Conservation (phyloP, 257 asterid species). For the Capsicum rhomboideum region DNA sequence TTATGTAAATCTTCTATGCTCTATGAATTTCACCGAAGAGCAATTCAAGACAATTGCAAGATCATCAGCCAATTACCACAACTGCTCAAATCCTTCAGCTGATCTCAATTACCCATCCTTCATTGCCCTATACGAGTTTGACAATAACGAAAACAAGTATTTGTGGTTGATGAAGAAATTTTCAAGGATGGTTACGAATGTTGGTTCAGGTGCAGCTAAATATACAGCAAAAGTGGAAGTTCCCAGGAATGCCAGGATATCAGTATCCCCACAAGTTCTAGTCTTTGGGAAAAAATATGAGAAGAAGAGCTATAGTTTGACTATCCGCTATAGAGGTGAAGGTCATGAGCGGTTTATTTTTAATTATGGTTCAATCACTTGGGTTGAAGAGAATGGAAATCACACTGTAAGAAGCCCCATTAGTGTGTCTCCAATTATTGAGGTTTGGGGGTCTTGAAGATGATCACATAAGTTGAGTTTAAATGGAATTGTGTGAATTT, state of each 20-base stretch:
- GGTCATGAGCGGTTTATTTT: no score
- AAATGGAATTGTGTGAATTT: no score
- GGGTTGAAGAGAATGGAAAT: conserved; percentile 31
- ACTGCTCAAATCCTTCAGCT: background rate
- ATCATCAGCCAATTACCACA: background rate
- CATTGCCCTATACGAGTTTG: background rate
- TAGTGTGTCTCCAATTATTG: conserved; percentile 14
- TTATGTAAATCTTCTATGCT: background rate
- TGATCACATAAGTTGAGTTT: no score
- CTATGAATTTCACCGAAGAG: background rate
- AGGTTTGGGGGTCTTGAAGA: no score
- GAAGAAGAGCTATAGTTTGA: background rate
- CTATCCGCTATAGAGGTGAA: background rate
- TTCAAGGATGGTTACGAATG: conserved; percentile 9
- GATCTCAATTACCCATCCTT: conserved; percentile 21
- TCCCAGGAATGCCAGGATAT: background rate
- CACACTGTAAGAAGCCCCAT: conserved; percentile 39
- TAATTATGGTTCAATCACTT: conserved; percentile 41
- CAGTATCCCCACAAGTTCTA: background rate
- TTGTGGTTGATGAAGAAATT: background rate
- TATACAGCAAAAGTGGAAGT: background rate
- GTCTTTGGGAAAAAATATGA: conserved; percentile 3
- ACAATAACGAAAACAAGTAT: background rate
- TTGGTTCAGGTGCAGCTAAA: conserved; percentile 5
- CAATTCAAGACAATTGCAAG: conserved; percentile 4